A percentile compares a stretch with the other conserved stretches of the same genome.
These are phyloP conservation scores for Tripterygium wilfordii DNA, from an alignment of 177 flowering plant genomes.

Conservation along the genomic window DNA sequence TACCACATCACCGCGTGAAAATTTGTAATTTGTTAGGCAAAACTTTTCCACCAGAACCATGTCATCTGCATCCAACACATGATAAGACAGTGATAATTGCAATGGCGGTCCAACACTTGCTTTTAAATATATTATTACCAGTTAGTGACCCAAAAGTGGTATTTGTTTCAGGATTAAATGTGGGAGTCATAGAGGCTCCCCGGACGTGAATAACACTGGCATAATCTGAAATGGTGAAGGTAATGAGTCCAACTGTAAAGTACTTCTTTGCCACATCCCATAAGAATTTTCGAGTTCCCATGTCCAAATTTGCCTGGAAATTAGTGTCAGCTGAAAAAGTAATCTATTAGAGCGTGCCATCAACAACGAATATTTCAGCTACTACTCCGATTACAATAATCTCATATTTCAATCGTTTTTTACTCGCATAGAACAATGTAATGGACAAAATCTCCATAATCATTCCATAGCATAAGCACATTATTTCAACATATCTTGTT, in stretches of 20 bases:
- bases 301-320: too few relatives aligned
- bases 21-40: slow-evolving; percentile 70
- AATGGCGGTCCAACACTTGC: neutral
- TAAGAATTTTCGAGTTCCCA: slow-evolving; percentile 35
- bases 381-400: too few relatives aligned
- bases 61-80: slow-evolving; percentile 58
- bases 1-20: slow-evolving; percentile 81
- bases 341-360: too few relatives aligned
- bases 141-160: slow-evolving; percentile 12
- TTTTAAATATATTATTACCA: slow-evolving; percentile 8
- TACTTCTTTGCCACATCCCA: slow-evolving; percentile 48
- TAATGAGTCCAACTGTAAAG: slow-evolving; percentile 54
- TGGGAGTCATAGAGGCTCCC: slow-evolving; percentile 81
- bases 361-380: too few relatives aligned
- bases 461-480: too few relatives aligned
- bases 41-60: slow-evolving; percentile 68
- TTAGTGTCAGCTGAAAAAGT: too few relatives aligned
- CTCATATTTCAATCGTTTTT: too few relatives aligned
- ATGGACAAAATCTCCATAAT: too few relatives aligned
- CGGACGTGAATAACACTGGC: slow-evolving; percentile 50
- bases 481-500: too few relatives aligned
- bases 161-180: slow-evolving; percentile 51
- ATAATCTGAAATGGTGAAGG: slow-evolving; percentile 68
- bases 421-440: too few relatives aligned
- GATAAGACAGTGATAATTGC: neutral